Base-by-base conservation (phyloP, 805 yeast genomes). In the Wickerhamiella siamensis region DNA sequence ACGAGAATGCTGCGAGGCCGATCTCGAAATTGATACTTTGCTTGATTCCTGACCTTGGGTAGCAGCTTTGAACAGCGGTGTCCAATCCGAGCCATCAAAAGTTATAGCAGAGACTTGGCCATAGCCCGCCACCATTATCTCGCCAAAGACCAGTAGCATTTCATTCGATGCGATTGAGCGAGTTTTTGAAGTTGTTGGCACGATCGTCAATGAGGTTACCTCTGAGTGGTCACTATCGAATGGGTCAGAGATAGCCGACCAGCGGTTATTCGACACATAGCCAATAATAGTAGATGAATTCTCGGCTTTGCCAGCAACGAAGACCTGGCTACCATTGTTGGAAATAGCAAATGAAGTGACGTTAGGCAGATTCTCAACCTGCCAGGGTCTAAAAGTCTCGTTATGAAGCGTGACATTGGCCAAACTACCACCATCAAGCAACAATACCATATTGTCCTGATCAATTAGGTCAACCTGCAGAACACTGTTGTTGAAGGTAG, bases 71-170 rank as follows among this genome's bases (percentile, higher is more conserved):
- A 71, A 70, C 2, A 74, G 54, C 10, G 94, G 94, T 24, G 61
- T 52, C 94, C 94, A 84, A 5, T 50, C 39, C 0, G 62, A 48
- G 1, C 93, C 86, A 53, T 83, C 75, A 59, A 58, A 83, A 22
- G 72, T 59, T 0, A 87, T 88, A 21, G 75, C 66, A 32, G 76
- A 71, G 2, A 72, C 74, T 20, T 60, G 54, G 0, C 87, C 91
- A 52, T 70, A 75, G 2, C 56, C 56, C 2, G 59, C 49, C 32
- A 80, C 53, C 3, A 59, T 54, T 36, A 82, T 63, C 21, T 56
- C 48, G 31, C 94, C 94, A 3, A 80, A 61, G 2, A 78, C 70
- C 20, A 77, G 51, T 19, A 83, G 56, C 0, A 74, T 58, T n/a
- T 63, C 55, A 42, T 65, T 61, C 42, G 72, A 69, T 36, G 60